Conservation (phyloP, 2,329 filamentous ascomycete genomes). For the Trichophyton benhamiae region DNA sequence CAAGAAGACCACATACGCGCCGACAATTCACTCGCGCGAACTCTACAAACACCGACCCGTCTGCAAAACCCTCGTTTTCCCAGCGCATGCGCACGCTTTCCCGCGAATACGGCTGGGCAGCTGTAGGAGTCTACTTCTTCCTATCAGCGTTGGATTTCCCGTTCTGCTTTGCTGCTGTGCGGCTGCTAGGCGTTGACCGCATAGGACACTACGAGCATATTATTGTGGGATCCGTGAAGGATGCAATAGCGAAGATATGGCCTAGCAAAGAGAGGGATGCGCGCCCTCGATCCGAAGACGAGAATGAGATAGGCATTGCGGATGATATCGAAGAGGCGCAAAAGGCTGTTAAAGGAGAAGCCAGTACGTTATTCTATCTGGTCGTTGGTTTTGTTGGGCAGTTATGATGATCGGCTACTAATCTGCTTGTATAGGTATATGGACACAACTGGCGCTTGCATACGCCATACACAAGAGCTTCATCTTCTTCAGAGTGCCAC, state of each 20-base stretch:
- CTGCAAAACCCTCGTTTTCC: conserved; percentile 41
- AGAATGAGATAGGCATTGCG: background rate
- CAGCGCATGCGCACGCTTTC: conserved; percentile 70
- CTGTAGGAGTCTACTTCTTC: conserved; percentile 76
- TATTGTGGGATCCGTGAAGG: conserved; percentile 29
- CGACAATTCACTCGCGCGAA: conserved; percentile 18
- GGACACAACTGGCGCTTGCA: conserved; percentile 81
- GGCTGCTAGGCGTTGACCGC: conserved; percentile 66
- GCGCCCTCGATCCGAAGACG: background rate
- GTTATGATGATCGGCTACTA: background rate
- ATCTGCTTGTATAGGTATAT: conserved; percentile 41
- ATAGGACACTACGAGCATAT: conserved; percentile 52
- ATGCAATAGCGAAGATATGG: conserved; percentile 12
- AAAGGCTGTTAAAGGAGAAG: background rate
- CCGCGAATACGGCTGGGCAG: conserved; percentile 87
- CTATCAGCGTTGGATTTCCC: conserved; percentile 84
- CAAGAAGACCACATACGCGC: background rate
- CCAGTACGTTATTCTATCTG: background rate
- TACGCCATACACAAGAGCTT: conserved; percentile 98
- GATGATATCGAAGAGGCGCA: conserved; percentile 1
- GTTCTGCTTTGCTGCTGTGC: conserved; percentile 83
- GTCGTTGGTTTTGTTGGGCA: conserved; percentile 4
- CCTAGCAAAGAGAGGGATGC: background rate
- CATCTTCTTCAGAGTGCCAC: conserved; percentile 87
- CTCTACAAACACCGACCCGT: conserved; percentile 16